Percentiles rank a stretch among this genome's conserved stretches.
phyloP scores from a whole-genome alignment of 345 rosid genomes.

The Turnera subulata region DNA sequence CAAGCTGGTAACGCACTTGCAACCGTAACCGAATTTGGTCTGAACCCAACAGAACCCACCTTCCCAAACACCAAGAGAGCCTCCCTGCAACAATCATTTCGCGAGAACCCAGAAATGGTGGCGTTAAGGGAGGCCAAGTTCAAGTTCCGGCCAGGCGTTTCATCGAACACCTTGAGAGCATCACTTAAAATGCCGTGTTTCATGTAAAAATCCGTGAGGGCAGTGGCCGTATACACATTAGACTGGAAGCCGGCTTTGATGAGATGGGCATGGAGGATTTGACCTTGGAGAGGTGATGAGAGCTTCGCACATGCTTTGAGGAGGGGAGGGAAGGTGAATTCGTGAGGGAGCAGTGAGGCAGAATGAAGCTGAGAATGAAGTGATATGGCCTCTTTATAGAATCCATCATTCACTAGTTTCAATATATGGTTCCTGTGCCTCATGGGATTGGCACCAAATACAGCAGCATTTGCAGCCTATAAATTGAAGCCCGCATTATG shows the following conservation, averaged over 20 bases:
- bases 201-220: constrained; percentile 44
- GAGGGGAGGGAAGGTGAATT: constrained; percentile 68
- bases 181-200: constrained; percentile 24
- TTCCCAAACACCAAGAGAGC: constrained; percentile 46
- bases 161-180: constrained; percentile 39
- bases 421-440: constrained; percentile 34
- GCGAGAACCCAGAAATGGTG: constrained; percentile 47
- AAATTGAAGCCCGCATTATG: too few species aligned
- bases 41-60: constrained; percentile 23
- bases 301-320: constrained; percentile 58
- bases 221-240: constrained; percentile 40
- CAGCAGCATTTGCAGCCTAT: too few species aligned
- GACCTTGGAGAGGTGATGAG: constrained; percentile 39
- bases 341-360: constrained; percentile 28
- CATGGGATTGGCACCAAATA: constrained; percentile 3
- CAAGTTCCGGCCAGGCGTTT: constrained; percentile 38
- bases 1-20: constrained; percentile 50
- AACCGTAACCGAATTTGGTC: constrained; percentile 53
- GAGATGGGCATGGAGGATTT: constrained; percentile 41
- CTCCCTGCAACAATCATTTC: constrained; percentile 30
- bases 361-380: constrained; percentile 24
- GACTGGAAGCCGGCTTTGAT: constrained; percentile 44
- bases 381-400: constrained; percentile 31
- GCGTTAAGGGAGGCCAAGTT: constrained; percentile 44
- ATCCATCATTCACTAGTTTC: constrained; percentile 33